These are phyloP conservation scores for Salix viminalis DNA, from an alignment of 345 rosid species.

Conservation along the genomic window DNA sequence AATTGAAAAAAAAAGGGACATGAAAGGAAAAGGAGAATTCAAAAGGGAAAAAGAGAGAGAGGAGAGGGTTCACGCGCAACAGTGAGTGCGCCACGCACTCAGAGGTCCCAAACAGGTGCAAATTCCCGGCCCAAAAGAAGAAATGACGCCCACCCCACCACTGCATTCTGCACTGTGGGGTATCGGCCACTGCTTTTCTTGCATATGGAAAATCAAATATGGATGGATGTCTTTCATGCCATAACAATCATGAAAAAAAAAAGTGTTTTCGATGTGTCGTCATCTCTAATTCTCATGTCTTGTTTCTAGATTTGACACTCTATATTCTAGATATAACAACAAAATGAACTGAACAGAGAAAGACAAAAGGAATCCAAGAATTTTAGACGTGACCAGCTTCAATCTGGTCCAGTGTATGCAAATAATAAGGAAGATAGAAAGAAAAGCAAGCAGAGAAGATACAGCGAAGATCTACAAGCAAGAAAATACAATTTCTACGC, in stretches of 20 bases:
- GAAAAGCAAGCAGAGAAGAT: background rate
- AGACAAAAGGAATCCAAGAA: constrained; percentile 1
- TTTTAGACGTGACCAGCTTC: background rate
- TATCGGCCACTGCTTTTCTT: background rate
- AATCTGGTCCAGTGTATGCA: background rate
- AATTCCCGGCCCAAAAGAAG: constrained; percentile 15
- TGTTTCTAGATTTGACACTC: background rate
- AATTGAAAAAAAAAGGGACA: constrained; percentile 2
- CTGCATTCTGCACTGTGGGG: background rate
- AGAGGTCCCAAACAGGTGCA: constrained; percentile 11
- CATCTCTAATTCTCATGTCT: background rate
- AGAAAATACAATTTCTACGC: background rate
- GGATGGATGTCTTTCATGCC: background rate
- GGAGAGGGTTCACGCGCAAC: constrained; percentile 25
- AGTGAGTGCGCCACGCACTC: constrained; percentile 25
- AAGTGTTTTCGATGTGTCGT: background rate
- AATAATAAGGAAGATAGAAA: too few relatives aligned
- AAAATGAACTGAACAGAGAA: constrained; percentile 9
- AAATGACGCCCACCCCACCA: background rate
- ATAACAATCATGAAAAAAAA: background rate
- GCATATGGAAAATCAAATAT: background rate
- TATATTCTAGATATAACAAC: background rate
- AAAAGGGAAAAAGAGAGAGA: background rate
- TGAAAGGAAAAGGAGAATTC: background rate
- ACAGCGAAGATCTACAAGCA: background rate